These are phyloP conservation scores for Schoenoplectus triqueter DNA, from an alignment of 202 grass and related monocot species.

Conservation along the genomic window DNA sequence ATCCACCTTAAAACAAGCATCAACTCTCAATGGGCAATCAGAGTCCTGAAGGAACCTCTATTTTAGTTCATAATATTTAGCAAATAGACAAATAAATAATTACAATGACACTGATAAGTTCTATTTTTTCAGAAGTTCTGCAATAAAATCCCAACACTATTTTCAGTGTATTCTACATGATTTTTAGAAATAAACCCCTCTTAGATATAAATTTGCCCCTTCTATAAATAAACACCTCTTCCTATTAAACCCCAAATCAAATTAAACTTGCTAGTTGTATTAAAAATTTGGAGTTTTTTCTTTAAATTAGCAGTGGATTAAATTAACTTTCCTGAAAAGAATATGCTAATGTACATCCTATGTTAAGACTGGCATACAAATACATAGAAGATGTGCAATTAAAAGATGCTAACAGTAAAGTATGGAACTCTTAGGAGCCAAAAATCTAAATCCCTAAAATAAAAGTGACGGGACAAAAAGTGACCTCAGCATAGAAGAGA, in stretches of 20 bases:
- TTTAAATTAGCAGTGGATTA: conserved; percentile 7
- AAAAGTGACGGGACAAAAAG: background rate
- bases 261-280: conserved; percentile 11
- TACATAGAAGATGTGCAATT: conserved; percentile 13
- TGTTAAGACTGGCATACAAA: background rate
- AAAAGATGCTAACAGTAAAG: conserved; percentile 31
- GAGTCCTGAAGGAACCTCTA: conserved; percentile 50
- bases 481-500: conserved; percentile 76
- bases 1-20: conserved; percentile 69
- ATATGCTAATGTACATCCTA: background rate
- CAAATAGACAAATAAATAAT: background rate
- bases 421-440: conserved; percentile 1
- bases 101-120: background rate
- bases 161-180: background rate
- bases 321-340: conserved; percentile 6
- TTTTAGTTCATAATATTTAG: conserved; percentile 18
- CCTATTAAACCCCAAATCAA: background rate
- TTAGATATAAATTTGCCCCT: background rate
- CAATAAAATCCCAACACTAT: background rate
- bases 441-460: background rate
- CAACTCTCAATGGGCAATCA: conserved; percentile 64
- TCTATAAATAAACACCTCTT: background rate
- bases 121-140: background rate
- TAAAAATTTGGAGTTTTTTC: background rate
- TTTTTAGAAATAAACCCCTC: background rate